These are phyloP conservation scores for Diatrype stigma DNA, from an alignment of 2,329 filamentous ascomycete species.

Conservation along the genomic window DNA sequence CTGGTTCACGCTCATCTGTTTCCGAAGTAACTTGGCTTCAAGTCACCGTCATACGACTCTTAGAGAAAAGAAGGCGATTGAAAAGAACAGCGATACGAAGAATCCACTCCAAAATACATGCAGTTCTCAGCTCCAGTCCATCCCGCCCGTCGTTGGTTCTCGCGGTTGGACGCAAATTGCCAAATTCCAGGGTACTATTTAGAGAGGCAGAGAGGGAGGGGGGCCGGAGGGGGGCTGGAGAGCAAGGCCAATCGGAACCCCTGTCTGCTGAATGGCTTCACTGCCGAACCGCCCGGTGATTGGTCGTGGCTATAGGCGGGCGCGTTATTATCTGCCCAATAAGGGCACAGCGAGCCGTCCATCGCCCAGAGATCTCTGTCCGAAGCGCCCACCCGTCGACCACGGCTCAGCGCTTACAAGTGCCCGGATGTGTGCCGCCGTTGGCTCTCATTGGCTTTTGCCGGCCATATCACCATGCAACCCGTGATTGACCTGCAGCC, in stretches of 20 bases:
- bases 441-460: slow-evolving; percentile 23
- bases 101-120: too few species aligned
- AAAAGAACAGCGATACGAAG: too few species aligned
- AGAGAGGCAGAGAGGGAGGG: neutral
- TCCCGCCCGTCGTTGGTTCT: too few species aligned
- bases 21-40: too few species aligned
- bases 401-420: slow-evolving; percentile 25
- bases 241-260: neutral
- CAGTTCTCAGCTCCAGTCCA: too few species aligned
- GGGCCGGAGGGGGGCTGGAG: neutral
- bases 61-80: too few species aligned
- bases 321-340: slow-evolving; percentile 14
- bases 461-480: slow-evolving; percentile 23
- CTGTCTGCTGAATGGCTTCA: neutral
- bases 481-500: slow-evolving; percentile 29
- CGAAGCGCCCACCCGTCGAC: slow-evolving; percentile 23
- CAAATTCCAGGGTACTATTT: neutral
- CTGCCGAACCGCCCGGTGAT: neutral
- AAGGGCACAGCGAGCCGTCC: slow-evolving; percentile 12
- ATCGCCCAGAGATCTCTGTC: slow-evolving; percentile 11
- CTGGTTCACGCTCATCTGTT: too few species aligned
- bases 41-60: too few species aligned
- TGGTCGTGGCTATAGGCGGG: neutral
- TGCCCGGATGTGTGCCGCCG: slow-evolving; percentile 14
- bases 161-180: too few species aligned